Evolutionary conservation across 768 basidiomycete genomes (phyloP).

Genomic region (Cyclocybe cylindracea): DNA sequence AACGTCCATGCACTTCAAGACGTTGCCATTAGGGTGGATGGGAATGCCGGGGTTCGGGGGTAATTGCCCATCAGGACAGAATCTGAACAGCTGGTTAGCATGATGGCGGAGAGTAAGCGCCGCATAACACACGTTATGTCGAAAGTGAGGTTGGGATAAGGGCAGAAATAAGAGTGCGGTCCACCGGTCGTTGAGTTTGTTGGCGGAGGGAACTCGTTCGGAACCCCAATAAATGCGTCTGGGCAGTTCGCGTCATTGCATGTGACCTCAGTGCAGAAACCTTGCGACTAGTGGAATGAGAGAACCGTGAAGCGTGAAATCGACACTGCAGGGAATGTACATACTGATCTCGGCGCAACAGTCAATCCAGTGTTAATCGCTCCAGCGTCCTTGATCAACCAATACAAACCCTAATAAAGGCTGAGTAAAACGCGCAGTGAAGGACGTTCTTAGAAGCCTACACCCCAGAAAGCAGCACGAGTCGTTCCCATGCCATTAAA

Average conservation of each 20-base stretch:
- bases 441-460: neutral
- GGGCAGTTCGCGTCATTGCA: slow-evolving; percentile 20
- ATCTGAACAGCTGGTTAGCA: neutral
- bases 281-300: neutral
- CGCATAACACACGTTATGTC: slow-evolving; percentile 10
- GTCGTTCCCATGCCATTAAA: neutral
- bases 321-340: slow-evolving; percentile 1
- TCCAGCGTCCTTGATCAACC: neutral
- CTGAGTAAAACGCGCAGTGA: neutral
- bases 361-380: neutral
- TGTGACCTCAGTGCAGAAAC: slow-evolving; percentile 17
- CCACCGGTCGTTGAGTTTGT: slow-evolving; percentile 1
- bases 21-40: slow-evolving; percentile 25
- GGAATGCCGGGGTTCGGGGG: slow-evolving; percentile 10
- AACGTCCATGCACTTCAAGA: slow-evolving; percentile 31
- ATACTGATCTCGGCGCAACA: neutral
- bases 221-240: slow-evolving; percentile 19
- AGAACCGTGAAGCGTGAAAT: neutral
- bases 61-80: neutral
- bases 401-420: neutral
- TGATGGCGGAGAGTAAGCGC: too few relatives aligned
- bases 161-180: slow-evolving; percentile 10
- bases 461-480: neutral
- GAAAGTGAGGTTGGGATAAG: slow-evolving; percentile 6
- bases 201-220: slow-evolving; percentile 5